Evolutionary conservation across 768 basidiomycete species (phyloP), one percentile per base, ranked within the genome.

Genomic region (Phaeolepiota aurea): DNA sequence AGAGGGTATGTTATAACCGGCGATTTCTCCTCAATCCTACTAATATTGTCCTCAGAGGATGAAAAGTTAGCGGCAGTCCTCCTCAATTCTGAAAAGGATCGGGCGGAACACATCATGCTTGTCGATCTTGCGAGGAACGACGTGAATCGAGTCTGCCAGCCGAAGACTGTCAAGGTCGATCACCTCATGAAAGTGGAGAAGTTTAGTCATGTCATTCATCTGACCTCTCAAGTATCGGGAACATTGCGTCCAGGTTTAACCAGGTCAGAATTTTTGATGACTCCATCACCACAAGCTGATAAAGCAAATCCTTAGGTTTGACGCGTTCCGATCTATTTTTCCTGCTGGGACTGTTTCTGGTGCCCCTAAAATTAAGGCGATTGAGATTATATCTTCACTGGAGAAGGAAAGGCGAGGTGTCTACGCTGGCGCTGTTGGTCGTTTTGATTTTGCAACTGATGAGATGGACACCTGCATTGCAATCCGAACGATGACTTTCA

Each of bases 391-490:
- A 20, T 82, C 82, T 3, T 79, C 77, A 14, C 63, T 97, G 37
- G 96, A 98, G 57, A 74, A 82, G 52, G 89, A 97, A 60, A 77
- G 80, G 18, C 77, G 96, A 25, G 93, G 93, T 18, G 83, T 97
- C 12, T 99, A 99, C 50, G 96, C 92, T 4, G 96, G 96, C 20
- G 96, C 90, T 2, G 92, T 98, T 12, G 96, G 96, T n/a, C 81
- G 91, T 39, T 98, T 93, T 59, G 93, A 98, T 61, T 97, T 98
- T 61, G 87, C 90, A 2, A 69, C 77, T 18, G 88, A 98, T 57
- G 83, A 84, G 54, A 90, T 98, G 86, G 96, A 99, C 59, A 96
- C 90, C 0, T 98, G 94, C 63, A 99, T 99, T 53, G 94, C 96
- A 3, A 98, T 99, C 52, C 79, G 96, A 21, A 98, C 93, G 3